These are phyloP conservation scores for Evansstolkia leycettana DNA, from an alignment of 495 filamentous ascomycete genomes.

Conservation along the genomic window DNA sequence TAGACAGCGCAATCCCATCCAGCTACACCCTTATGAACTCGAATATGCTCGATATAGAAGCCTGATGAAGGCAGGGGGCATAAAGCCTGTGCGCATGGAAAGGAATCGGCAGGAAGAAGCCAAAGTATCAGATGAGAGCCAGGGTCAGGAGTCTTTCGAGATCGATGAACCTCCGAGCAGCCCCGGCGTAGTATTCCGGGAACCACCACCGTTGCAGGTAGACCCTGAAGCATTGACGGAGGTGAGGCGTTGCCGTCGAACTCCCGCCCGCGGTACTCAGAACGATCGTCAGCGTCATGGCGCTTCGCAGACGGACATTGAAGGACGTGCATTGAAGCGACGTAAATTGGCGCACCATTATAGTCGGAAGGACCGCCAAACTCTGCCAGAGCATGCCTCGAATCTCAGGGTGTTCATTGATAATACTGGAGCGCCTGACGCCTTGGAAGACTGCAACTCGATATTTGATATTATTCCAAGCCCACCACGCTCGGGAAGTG, in stretches of 20 bases:
- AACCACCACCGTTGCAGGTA: slow-evolving; percentile 10
- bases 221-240: slow-evolving; percentile 1
- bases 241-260: not conserved
- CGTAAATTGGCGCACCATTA: slow-evolving; percentile 19
- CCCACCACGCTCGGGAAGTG: slow-evolving; percentile 26
- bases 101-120: slow-evolving; percentile 11
- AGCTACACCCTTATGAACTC: slow-evolving; percentile 59
- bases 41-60: slow-evolving; percentile 55
- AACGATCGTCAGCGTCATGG: not conserved
- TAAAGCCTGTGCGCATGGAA: slow-evolving; percentile 48
- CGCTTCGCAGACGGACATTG: slow-evolving; percentile 1
- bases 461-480: slow-evolving; percentile 26
- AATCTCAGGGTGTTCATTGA: slow-evolving; percentile 18
- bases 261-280: too few relatives aligned
- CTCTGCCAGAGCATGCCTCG: not conserved
- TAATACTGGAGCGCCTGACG: slow-evolving; percentile 5
- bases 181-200: slow-evolving; percentile 9
- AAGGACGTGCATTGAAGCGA: slow-evolving; percentile 14
- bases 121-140: slow-evolving; percentile 34
- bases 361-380: slow-evolving; percentile 3
- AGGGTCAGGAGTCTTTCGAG: slow-evolving; percentile 25
- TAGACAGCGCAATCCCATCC: slow-evolving; percentile 60
- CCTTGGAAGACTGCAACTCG: slow-evolving; percentile 3
- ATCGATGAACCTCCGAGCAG: slow-evolving; percentile 17
- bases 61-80: slow-evolving; percentile 45